These are phyloP conservation scores for Themeda triandra DNA, from an alignment of 176 grass and related monocot species.

Conservation along the genomic window DNA sequence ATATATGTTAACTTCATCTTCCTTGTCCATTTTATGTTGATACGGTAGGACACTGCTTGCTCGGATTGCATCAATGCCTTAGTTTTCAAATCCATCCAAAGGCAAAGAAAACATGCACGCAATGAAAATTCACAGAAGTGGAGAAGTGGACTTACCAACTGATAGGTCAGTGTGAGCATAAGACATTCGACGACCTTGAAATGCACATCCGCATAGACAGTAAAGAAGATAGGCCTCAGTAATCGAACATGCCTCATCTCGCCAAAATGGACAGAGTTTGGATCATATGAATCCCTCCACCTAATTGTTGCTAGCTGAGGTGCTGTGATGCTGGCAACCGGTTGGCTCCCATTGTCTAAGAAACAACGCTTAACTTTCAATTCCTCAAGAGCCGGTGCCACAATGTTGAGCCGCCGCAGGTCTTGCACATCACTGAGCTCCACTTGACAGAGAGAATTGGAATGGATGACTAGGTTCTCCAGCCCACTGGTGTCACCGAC, in stretches of 20 bases:
- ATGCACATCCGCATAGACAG: background rate
- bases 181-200: background rate
- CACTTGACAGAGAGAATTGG: background rate
- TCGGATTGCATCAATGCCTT: background rate
- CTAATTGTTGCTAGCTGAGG: background rate
- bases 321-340: background rate
- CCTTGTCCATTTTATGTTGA: background rate
- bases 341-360: background rate
- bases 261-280: background rate
- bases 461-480: background rate
- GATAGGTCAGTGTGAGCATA: background rate
- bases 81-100: background rate
- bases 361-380: background rate
- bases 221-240: background rate
- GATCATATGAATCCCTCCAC: background rate
- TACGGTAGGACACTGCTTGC: background rate
- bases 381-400: background rate
- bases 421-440: accelerated
- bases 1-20: background rate
- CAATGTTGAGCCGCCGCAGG: background rate
- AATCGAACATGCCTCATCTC: background rate
- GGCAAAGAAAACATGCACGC: background rate
- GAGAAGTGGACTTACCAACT: background rate
- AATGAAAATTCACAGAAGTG: background rate
- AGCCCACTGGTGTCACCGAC: background rate